Conservation (phyloP, 2,329 filamentous ascomycete genomes). For the Sporothrix pallida region DNA sequence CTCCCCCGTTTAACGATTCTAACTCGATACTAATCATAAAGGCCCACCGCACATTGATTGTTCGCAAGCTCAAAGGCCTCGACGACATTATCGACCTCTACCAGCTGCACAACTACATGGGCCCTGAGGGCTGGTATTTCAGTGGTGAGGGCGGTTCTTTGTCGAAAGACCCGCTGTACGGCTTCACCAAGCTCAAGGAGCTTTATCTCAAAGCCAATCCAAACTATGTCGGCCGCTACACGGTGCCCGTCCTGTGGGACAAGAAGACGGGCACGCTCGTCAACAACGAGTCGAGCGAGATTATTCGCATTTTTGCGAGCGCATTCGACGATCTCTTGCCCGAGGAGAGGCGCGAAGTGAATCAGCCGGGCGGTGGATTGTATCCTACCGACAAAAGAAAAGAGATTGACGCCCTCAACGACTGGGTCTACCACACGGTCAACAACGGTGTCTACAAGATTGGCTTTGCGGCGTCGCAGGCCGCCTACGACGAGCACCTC, state of each 20-base stretch:
- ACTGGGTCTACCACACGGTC: conserved; percentile 66
- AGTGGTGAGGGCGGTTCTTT: conserved; percentile 54
- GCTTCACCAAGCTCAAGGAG: conserved; percentile 69
- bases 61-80: conserved; percentile 73
- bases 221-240: conserved; percentile 72
- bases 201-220: conserved; percentile 73
- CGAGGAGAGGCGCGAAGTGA: conserved; percentile 57
- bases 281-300: conserved; percentile 83
- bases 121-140: conserved; percentile 61
- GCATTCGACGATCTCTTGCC: conserved; percentile 70
- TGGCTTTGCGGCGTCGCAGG: conserved; percentile 70
- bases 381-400: conserved; percentile 58
- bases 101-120: conserved; percentile 71
- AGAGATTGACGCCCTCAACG: conserved; percentile 69
- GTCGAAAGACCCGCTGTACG: conserved; percentile 66
- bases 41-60: conserved; percentile 77
- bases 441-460: conserved; percentile 60
- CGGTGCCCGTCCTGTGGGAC: conserved; percentile 75
- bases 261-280: conserved; percentile 73
- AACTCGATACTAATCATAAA: conserved; percentile 26
- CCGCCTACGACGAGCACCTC: conserved; percentile 68
- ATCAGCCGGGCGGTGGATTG: conserved; percentile 58
- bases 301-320: conserved; percentile 81
- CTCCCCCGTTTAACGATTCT: no score
- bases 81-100: conserved; percentile 72